phyloP scores from a whole-genome alignment of 1,284 basidiomycete genomes.

The Pholiota adiposa region DNA sequence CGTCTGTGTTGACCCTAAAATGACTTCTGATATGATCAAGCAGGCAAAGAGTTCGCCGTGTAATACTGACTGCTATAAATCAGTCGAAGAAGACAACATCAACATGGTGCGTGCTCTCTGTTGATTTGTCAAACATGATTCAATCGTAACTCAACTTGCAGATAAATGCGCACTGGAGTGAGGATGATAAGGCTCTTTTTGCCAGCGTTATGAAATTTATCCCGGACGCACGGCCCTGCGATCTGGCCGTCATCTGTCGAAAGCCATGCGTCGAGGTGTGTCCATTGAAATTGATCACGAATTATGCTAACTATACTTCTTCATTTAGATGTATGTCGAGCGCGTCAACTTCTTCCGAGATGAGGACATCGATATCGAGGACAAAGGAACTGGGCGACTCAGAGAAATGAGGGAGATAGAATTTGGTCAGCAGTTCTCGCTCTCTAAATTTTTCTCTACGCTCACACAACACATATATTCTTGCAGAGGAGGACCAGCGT shows the following conservation, averaged over 20 bases:
- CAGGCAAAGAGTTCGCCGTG: conserved; percentile 16
- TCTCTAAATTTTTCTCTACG: background rate
- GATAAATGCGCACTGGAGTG: conserved; percentile 32
- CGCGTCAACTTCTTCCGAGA: conserved; percentile 25
- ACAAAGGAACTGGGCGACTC: background rate
- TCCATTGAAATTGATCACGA: too few relatives aligned
- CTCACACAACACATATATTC: background rate
- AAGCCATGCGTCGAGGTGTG: conserved; percentile 49
- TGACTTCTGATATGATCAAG: conserved; percentile 20
- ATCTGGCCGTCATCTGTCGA: conserved; percentile 45
- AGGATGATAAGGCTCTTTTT: conserved; percentile 31
- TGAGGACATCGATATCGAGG: conserved; percentile 15
- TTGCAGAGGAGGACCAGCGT: background rate
- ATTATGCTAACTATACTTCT: background rate
- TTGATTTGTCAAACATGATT: background rate
- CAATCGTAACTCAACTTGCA: conserved; percentile 5
- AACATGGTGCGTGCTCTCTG: conserved; percentile 6
- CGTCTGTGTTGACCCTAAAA: conserved; percentile 19
- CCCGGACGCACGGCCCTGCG: conserved; percentile 45
- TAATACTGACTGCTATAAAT: conserved; percentile 26
- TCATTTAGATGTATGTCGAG: conserved; percentile 32
- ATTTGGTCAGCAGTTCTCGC: conserved; percentile 4
- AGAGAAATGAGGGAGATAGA: background rate
- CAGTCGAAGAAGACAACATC: conserved; percentile 2
- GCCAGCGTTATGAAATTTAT: conserved; percentile 34